Base-by-base conservation (phyloP, 352 stramenopile genomes). In the Phytophthora ohioensis region DNA sequence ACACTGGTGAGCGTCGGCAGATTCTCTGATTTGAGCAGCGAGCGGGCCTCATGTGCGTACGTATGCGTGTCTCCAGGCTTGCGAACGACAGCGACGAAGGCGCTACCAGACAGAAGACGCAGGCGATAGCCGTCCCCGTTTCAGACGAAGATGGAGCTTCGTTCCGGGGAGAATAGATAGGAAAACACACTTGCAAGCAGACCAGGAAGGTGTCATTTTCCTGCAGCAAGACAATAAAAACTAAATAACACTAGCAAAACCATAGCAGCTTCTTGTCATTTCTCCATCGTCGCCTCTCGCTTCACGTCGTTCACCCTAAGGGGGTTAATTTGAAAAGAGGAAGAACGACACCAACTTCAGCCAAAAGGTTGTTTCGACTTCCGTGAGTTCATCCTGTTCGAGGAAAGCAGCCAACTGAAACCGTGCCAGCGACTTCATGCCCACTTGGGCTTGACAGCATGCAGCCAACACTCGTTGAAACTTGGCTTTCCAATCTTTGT, bases 311-410 rank as follows among this genome's bases (percentile, higher is more conserved):
- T 42, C 36, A 43, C 11, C 17, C 5, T 27, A 27, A 27, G 21
- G 21, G 21, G 21, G 12, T 48, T 69, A 64, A 32, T 63, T 71
- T 31, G 75, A 76, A 76, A 88, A 87, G 21, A 88, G 71, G 72
- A 89, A 87, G 57, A 90, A 90, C 8, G 83, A 88, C 47, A 85
- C 74, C 41, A 91, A 52, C 51, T 84, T 80, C 27, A 88, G 57
- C 83, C 83, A 91, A 46, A 87, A 87, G 3, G 69, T 75, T 39
- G 79, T 82, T 38, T 88, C 79, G 7, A 47, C 67, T 48, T 71
- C 60, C 12, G 78, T 73, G 27, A 80, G 64, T 12, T 74, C 58
- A 6, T 79, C 60, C 27, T 81, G 53, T 6, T 78, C 55, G 11
- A 82, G 65, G 54, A 85, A 85, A 39, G 47, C 32, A 43, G 57